These are phyloP conservation scores for Pseudocercospora fuligena DNA, from an alignment of 2,329 filamentous ascomycete species.

Conservation along the genomic window DNA sequence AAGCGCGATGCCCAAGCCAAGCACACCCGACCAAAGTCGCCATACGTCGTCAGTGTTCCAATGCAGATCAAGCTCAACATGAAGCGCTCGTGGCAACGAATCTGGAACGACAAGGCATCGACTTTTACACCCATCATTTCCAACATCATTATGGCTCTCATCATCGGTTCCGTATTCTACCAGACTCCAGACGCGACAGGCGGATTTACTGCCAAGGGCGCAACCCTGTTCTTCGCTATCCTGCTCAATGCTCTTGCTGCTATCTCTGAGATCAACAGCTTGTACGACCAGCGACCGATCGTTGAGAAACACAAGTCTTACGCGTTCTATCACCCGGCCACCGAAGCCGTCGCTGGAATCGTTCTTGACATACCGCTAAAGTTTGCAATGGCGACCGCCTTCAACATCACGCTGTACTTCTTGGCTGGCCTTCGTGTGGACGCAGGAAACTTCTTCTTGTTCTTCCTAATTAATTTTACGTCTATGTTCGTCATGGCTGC, in stretches of 20 bases:
- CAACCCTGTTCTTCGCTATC: conserved; percentile 64
- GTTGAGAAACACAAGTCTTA: conserved; percentile 54
- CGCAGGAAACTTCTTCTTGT: conserved; percentile 63
- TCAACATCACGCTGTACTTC: conserved; percentile 65
- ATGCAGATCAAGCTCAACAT: conserved; percentile 61
- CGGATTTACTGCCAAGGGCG: conserved; percentile 60
- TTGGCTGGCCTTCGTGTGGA: conserved; percentile 52
- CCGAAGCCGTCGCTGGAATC: conserved; percentile 60
- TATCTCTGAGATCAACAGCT: conserved; percentile 71
- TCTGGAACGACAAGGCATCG: conserved; percentile 58
- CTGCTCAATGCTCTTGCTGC: conserved; percentile 64
- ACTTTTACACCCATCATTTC: conserved; percentile 53
- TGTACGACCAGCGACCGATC: conserved; percentile 54
- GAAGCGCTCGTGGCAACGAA: conserved; percentile 55
- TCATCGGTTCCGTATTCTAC: conserved; percentile 67
- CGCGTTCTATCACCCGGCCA: conserved; percentile 44
- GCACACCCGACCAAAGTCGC: conserved; percentile 59
- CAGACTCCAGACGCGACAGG: conserved; percentile 55
- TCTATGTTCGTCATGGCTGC: conserved; percentile 61
- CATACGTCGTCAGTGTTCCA: conserved; percentile 61
- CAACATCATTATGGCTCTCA: conserved; percentile 62
- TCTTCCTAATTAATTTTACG: conserved; percentile 65
- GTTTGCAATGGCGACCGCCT: conserved; percentile 55
- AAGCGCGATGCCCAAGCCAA: conserved; percentile 60
- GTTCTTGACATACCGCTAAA: conserved; percentile 64